These are phyloP conservation scores for Medicago truncatula DNA, from an alignment of 306 rosid genomes.

Conservation along the genomic window MtrunA17r5.0-ANR NC_053045.1:51956001-51956500, in stretches of 20 bases:
- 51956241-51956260: constrained; percentile 84
- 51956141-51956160: too few species aligned
- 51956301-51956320: not conserved
- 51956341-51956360: not conserved
- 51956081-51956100: too few species aligned
- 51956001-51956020: too few species aligned
- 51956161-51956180: too few species aligned
- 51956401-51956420: constrained; percentile 60
- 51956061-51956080: too few species aligned
- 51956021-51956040: too few species aligned
- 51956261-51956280: constrained; percentile 54
- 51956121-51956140: too few species aligned
- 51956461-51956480: constrained; percentile 79
- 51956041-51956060: too few species aligned
- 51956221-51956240: constrained; percentile 75
- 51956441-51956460: constrained; percentile 88
- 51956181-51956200: too few species aligned
- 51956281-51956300: constrained; percentile 24
- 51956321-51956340: not conserved
- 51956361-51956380: not conserved
- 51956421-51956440: constrained; percentile 85
- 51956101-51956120: too few species aligned
- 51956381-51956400: not conserved
- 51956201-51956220: too few species aligned
- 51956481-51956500: constrained; percentile 76